phyloP scores from a whole-genome alignment of 192 early-diverging fungal genomes.

The Backusella macrospora region DNA sequence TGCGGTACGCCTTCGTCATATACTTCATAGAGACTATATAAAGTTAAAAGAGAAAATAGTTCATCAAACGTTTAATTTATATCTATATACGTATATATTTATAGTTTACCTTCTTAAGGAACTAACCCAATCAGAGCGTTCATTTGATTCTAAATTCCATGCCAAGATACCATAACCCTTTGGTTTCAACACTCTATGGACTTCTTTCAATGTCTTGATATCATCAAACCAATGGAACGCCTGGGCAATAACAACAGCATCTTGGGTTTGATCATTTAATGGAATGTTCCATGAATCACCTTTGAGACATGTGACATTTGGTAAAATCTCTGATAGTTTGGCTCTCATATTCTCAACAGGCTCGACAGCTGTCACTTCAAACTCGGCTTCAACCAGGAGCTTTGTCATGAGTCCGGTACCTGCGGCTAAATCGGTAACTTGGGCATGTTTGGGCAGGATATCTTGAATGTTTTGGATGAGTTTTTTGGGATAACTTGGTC shows the following conservation, averaged over 20 bases:
- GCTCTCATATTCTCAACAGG: conserved; percentile 33
- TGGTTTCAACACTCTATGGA: conserved; percentile 49
- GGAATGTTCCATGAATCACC: conserved; percentile 42
- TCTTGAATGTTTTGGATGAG: neutral
- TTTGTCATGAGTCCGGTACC: conserved; percentile 42
- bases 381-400: conserved; percentile 12
- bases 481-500: conserved; percentile 32
- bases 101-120: conserved; percentile 23
- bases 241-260: conserved; percentile 46
- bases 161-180: conserved; percentile 39
- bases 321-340: conserved; percentile 24
- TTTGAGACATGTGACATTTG: conserved; percentile 23
- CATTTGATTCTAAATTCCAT: conserved; percentile 54
- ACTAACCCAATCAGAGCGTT: conserved; percentile 33
- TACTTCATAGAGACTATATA: conserved; percentile 40
- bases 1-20: conserved; percentile 49
- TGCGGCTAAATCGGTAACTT: conserved; percentile 34
- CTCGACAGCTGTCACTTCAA: conserved; percentile 34
- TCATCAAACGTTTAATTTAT: neutral
- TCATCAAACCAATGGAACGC: conserved; percentile 61
- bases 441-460: conserved; percentile 6
- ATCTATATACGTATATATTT: neutral
- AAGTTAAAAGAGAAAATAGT: neutral
- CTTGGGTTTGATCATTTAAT: conserved; percentile 27
- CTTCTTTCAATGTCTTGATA: conserved; percentile 41